A percentile compares a stretch with the other conserved stretches of the same genome.
These are phyloP conservation scores for Passiflora organensis DNA, from an alignment of 345 rosid species.

Conservation along the genomic window DNA sequence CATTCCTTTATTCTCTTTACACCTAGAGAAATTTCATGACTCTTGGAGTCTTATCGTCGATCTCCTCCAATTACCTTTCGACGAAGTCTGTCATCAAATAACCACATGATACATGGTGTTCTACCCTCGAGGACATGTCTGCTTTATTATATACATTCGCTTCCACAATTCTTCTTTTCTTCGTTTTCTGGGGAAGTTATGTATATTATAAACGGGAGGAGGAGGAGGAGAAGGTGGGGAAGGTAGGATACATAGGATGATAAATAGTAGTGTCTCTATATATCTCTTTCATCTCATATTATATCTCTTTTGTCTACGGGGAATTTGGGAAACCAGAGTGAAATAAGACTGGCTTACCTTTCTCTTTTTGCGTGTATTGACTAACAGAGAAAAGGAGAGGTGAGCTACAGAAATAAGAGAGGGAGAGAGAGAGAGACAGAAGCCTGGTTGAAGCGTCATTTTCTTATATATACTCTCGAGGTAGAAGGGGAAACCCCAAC, in stretches of 20 bases:
- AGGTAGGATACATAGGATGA: not conserved
- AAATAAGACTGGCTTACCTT: not conserved
- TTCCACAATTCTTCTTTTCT: not conserved
- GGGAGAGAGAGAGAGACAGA: conserved; percentile 1
- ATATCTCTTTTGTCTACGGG: conserved; percentile 12
- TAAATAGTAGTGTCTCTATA: not conserved
- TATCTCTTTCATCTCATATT: not conserved
- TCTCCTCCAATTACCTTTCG: conserved; percentile 1
- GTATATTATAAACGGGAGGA: not conserved
- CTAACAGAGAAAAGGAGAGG: conserved; percentile 6
- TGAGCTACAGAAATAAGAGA: not conserved
- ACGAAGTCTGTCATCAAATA: not conserved
- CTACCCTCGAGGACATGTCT: not conserved
- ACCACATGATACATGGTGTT: conserved; percentile 1
- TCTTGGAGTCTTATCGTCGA: too few relatives aligned
- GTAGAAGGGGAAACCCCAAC: conserved; percentile 25
- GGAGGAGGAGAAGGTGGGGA: not conserved
- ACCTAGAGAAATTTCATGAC: not conserved
- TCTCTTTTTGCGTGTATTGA: conserved; percentile 8
- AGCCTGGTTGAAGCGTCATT: conserved; percentile 59
- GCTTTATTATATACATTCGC: not conserved
- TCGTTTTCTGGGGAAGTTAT: too few relatives aligned
- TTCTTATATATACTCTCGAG: conserved; percentile 80
- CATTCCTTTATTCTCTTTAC: conserved; percentile 1
- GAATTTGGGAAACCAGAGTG: not conserved